Evolutionary conservation across 352 stramenopile genomes (phyloP).

Genomic region (Nothophytophthora sp.): DNA sequence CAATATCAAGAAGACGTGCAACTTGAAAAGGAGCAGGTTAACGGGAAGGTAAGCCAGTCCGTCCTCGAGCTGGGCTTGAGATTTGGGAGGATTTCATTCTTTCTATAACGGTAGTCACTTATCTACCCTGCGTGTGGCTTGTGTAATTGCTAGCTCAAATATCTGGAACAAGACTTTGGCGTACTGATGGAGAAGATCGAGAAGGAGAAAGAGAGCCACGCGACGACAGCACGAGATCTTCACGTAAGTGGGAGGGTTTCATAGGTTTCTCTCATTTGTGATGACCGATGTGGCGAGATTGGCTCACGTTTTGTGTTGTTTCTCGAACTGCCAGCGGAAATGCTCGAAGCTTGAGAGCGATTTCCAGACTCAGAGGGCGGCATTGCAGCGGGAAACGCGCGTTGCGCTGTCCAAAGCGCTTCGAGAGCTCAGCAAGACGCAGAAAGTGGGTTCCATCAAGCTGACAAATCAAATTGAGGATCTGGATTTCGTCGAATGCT

Average conservation of each 20-base stretch:
- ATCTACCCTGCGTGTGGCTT: too few relatives aligned
- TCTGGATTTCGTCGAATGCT: too few relatives aligned
- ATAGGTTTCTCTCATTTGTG: too few relatives aligned
- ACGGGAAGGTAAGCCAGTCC: slow-evolving; percentile 46
- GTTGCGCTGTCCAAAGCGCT: slow-evolving; percentile 57
- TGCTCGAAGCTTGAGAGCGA: slow-evolving; percentile 41
- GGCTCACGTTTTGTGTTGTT: background rate
- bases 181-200: slow-evolving; percentile 55
- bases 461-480: too few relatives aligned
- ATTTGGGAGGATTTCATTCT: background rate
- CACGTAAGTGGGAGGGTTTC: slow-evolving; percentile 33
- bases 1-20: slow-evolving; percentile 74
- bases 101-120: background rate
- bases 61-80: background rate
- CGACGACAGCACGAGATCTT: slow-evolving; percentile 33
- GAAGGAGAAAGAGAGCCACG: slow-evolving; percentile 61
- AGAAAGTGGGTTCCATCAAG: slow-evolving; percentile 74
- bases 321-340: slow-evolving; percentile 36
- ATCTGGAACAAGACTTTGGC: slow-evolving; percentile 63
- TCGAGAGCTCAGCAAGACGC: slow-evolving; percentile 55
- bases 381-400: slow-evolving; percentile 60
- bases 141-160: slow-evolving; percentile 73
- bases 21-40: slow-evolving; percentile 64
- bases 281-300: too few relatives aligned
- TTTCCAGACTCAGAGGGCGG: slow-evolving; percentile 28